Evolutionary conservation across 2,329 filamentous ascomycete genomes (phyloP).

Genomic region (Beauveria sp.): DNA sequence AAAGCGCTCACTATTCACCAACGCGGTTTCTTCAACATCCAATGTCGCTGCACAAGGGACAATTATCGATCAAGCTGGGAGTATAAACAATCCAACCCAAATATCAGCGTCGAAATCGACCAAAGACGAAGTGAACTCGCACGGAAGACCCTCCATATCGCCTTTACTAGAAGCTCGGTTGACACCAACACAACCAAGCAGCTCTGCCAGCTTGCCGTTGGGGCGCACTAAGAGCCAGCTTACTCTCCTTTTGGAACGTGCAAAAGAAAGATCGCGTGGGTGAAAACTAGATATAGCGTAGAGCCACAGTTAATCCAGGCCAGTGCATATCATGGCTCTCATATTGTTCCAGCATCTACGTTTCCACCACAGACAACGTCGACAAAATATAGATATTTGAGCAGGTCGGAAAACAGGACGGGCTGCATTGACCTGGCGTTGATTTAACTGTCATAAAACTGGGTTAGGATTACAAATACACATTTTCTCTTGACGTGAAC

Average conservation of each 20-base stretch:
- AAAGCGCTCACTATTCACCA: slow-evolving; percentile 24
- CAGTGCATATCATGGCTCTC: neutral
- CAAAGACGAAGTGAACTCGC: slow-evolving; percentile 5
- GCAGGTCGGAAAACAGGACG: neutral
- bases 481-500: too few species aligned
- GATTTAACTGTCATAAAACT: neutral
- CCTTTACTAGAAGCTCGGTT: slow-evolving; percentile 32
- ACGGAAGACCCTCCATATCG: slow-evolving; percentile 11
- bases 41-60: slow-evolving; percentile 36
- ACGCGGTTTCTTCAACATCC: slow-evolving; percentile 31
- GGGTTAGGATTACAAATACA: neutral
- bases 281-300: neutral
- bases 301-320: neutral
- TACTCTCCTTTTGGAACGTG: slow-evolving; percentile 48
- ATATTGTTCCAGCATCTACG: neutral
- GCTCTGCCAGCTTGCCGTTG: slow-evolving; percentile 38
- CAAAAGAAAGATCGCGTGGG: slow-evolving; percentile 31
- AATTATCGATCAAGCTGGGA: slow-evolving; percentile 34
- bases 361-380: neutral
- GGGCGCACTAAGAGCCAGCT: slow-evolving; percentile 55
- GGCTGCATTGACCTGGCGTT: neutral
- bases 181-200: slow-evolving; percentile 42
- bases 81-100: slow-evolving; percentile 4
- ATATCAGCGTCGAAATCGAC: neutral
- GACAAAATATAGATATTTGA: neutral